Base-by-base conservation (phyloP, 768 basidiomycete species). In the Podaxis pistillaris region DNA sequence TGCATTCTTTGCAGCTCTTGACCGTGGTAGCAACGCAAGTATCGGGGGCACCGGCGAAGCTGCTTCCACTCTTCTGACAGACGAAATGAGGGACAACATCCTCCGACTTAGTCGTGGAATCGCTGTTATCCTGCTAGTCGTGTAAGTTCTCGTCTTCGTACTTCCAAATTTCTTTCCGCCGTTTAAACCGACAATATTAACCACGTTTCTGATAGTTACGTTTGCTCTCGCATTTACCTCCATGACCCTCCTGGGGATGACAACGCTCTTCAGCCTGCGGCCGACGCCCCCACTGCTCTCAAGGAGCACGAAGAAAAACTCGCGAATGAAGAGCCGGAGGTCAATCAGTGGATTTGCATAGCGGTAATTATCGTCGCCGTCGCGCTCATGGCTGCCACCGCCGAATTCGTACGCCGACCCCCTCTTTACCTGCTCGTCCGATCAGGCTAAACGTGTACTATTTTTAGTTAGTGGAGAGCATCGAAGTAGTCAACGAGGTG, bases 161-260 rank as follows among this genome's bases (percentile, higher is more conserved):
- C 49, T 24, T 26, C 24, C 12, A 22, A 24, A 26, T 36, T 15
- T 36, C 49, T 24, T 62, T 33, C 33, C 8, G 9, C 5, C 62
- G 49, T 36, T 36, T 3, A 33, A 41, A 46, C 11, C 30, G 22
- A 38, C 15, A 52, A 1, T 49, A 30, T 52, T 46, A 24, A 52
- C 37, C 33, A 33, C 26, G 6, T 19, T 30, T 51, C 50, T 9
- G 51, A 40, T 60, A 87, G 89, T 13, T 91, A 92, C 67, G 69
- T 90, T 38, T 78, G 75, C 62, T 90, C 89, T 12, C 83, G 89
- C 11, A 78, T 91, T 28, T 92, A 83, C 74, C 72, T 90, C 41
- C 86, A 88, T 71, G 82, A 90, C 67, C 89, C 89, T 2, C 89
- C 89, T 0, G 88, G 88, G 5, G 78, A 85, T 1, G 78, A 79